Evolutionary conservation across 164 flowering plant genomes (phyloP), one percentile per base, ranked within the genome.

Genomic region (Protea cynaroides): DNA sequence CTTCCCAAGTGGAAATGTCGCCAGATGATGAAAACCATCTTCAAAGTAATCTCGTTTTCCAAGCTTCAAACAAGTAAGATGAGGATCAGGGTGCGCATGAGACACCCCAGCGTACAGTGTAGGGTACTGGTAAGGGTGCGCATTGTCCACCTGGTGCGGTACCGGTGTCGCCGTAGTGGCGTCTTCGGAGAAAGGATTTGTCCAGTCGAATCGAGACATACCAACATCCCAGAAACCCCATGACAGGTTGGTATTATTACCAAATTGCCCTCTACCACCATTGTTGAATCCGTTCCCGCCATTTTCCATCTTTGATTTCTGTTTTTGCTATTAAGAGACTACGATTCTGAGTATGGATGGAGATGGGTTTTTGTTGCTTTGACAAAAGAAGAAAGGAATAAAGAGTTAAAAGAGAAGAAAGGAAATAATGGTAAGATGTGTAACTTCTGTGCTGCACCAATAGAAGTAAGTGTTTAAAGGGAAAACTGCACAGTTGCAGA

Each of bases 31-130:
- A 47, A 56, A n/a, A 29, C 17, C 15, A 19, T 81, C 82, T 70
- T 81, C 93, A 46, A 81, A 85, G 67, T 84, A 85, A 17, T 82
- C 80, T 62, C 88, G 66, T 79, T 85, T 84, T 23, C 93, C 93
- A 0, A 87, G 76, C 70, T 84, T 82, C 77, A 87, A 72, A 69
- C 88, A 84, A 62, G 73, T 79, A 43, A 83, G 72, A 56, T 82
- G 87, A 0, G 87, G 85, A 67, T 84, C 92, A 25, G 74, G 76
- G 46, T 60, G 71, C 55, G 61, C 9, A 21, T 64, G 65, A 36
- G 74, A 40, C 13, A 67, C 73, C 7, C 72, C 75, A 40, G 44
- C 63, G 69, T 68, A 72, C 14, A 71, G 64, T 34, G 68, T 38
- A 21, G 25, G 69, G 10, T 22, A 63, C 49, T 53, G 23, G 7